phyloP scores from a whole-genome alignment of 805 yeast genomes.

The Lipomyces starkeyi region DNA sequence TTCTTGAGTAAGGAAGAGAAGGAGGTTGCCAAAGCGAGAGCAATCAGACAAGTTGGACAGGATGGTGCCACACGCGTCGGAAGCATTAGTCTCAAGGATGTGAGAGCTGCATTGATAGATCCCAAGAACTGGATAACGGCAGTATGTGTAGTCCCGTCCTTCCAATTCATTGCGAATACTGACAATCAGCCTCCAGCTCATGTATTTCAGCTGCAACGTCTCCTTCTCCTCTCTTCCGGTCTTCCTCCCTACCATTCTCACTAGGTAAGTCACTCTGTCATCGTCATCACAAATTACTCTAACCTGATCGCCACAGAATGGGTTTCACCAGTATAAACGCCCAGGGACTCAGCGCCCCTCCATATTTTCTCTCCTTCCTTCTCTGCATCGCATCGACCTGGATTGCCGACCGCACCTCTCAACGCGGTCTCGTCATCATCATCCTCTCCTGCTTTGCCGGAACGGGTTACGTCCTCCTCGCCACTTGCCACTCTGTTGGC shows the following conservation, averaged over 20 bases:
- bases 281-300: not conserved
- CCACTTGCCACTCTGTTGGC: not conserved
- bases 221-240: conserved; percentile 6
- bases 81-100: not conserved
- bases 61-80: not conserved
- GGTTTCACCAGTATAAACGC: not conserved
- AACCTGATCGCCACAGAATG: conserved; percentile 2
- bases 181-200: conserved; percentile 1
- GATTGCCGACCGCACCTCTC: conserved; percentile 9
- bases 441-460: conserved; percentile 6
- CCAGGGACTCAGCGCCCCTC: conserved; percentile 7
- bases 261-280: not conserved
- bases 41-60: conserved; percentile 6
- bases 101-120: not conserved
- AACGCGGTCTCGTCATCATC: conserved; percentile 9
- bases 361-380: not conserved
- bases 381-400: conserved; percentile 6
- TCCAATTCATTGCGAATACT: not conserved
- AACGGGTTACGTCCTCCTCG: conserved; percentile 2
- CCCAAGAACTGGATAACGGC: conserved; percentile 10
- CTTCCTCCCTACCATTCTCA: conserved; percentile 6
- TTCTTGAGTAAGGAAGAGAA: conserved; percentile 2
- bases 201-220: conserved; percentile 11
- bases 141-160: not conserved
- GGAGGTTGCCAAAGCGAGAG: conserved; percentile 3